Evolutionary conservation across 129 eudicot genomes (phyloP).

Genomic region (Pittosporum tobira): DNA sequence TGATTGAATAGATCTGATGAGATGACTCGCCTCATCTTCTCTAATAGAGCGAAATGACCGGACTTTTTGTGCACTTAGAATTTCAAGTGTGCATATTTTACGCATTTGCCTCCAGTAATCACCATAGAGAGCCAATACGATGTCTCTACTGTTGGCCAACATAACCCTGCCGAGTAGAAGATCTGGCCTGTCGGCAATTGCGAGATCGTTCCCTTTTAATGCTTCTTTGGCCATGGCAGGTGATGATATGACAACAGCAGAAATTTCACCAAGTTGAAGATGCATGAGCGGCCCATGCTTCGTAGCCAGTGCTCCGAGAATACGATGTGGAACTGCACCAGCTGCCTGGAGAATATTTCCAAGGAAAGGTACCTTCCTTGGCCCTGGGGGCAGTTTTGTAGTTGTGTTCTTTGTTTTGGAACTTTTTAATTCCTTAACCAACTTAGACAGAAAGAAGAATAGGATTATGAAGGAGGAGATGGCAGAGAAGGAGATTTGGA

Average conservation of each 20-base stretch:
- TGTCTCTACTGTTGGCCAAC: slow-evolving; percentile 2
- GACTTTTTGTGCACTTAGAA: too few species aligned
- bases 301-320: slow-evolving; percentile 11
- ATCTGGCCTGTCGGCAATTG: slow-evolving; percentile 17
- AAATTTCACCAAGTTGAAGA: slow-evolving; percentile 22
- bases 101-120: too few species aligned
- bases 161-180: neutral
- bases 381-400: slow-evolving; percentile 18
- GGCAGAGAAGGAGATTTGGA: neutral
- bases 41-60: too few species aligned
- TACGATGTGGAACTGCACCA: slow-evolving; percentile 12
- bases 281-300: slow-evolving; percentile 25
- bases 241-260: slow-evolving; percentile 21
- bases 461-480: neutral
- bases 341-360: slow-evolving; percentile 14
- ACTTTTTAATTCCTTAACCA: slow-evolving; percentile 4
- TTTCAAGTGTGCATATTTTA: too few species aligned
- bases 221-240: slow-evolving; percentile 20
- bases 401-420: neutral
- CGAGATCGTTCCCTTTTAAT: slow-evolving; percentile 15
- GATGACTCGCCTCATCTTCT: too few species aligned
- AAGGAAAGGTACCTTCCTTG: slow-evolving; percentile 20
- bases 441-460: slow-evolving; percentile 6
- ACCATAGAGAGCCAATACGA: slow-evolving; percentile 17
- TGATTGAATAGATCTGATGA: too few species aligned